phyloP scores from a whole-genome alignment of 2,329 filamentous ascomycete species.

The Ambrosiella xylebori region DNA sequence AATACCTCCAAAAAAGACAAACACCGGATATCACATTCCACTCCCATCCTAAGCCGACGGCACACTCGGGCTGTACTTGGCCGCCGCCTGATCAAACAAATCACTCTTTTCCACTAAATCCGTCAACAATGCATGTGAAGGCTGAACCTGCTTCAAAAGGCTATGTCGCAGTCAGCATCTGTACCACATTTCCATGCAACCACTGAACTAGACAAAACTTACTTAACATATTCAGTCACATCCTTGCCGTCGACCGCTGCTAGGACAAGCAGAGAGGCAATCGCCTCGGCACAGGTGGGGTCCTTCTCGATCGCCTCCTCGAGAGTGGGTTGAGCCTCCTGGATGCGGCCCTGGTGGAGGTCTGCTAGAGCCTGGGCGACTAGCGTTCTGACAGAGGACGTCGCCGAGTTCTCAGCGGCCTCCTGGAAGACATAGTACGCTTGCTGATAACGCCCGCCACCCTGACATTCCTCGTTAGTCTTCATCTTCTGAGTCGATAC shows the following conservation, averaged over 20 bases:
- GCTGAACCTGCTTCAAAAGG: constrained; percentile 36
- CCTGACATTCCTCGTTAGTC: constrained; percentile 30
- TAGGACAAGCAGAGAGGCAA: constrained; percentile 72
- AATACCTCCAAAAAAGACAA: neutral
- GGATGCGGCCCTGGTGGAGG: constrained; percentile 70
- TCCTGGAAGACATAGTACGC: constrained; percentile 97
- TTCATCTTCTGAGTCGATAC: too few relatives aligned
- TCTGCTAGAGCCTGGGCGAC: constrained; percentile 83
- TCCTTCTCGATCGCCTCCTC: constrained; percentile 65
- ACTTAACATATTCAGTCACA: constrained; percentile 43
- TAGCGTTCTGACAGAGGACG: constrained; percentile 57
- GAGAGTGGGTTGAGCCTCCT: constrained; percentile 77
- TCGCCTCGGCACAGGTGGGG: constrained; percentile 50
- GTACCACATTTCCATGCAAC: neutral
- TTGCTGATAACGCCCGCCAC: constrained; percentile 89
- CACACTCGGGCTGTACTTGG: constrained; percentile 77
- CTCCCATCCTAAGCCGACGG: neutral
- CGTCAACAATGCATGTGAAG: constrained; percentile 51
- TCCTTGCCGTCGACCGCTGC: constrained; percentile 62
- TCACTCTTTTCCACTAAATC: constrained; percentile 73
- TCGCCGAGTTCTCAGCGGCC: constrained; percentile 71
- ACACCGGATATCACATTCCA: neutral
- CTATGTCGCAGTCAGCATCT: constrained; percentile 9
- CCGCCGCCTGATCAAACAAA: constrained; percentile 71
- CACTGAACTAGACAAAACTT: constrained; percentile 20